A percentile compares a stretch with the other conserved stretches of the same genome.
Conservation (phyloP, 495 filamentous ascomycete species). For the Aspergillus haitiensis region DNA sequence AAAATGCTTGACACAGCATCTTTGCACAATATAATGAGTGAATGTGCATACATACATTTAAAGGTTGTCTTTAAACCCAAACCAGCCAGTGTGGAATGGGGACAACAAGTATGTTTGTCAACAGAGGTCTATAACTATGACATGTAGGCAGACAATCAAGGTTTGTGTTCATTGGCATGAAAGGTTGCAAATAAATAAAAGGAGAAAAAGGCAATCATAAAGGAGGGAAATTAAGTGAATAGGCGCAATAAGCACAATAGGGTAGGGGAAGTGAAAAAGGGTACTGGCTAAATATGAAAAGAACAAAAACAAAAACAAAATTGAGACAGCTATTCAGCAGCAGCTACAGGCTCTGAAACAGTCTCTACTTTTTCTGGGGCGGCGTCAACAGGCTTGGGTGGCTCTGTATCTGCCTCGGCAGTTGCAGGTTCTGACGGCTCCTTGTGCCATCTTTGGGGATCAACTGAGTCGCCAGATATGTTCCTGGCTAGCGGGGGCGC, state of each 20-base stretch:
- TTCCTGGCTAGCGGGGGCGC: slow-evolving; percentile 51
- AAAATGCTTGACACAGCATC: too few relatives aligned
- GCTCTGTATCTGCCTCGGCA: slow-evolving; percentile 9
- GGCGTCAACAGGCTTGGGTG: slow-evolving; percentile 12
- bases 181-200: background rate
- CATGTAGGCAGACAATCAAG: slow-evolving; percentile 9
- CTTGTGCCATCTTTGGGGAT: slow-evolving; percentile 24
- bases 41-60: slow-evolving; percentile 5
- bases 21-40: background rate
- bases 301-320: slow-evolving; percentile 1
- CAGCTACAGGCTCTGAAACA: slow-evolving; percentile 29
- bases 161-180: slow-evolving; percentile 3
- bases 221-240: background rate
- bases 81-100: background rate
- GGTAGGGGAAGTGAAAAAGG: background rate
- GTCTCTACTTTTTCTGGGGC: slow-evolving; percentile 25
- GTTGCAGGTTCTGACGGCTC: slow-evolving; percentile 15
- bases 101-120: background rate
- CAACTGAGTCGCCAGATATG: slow-evolving; percentile 55
- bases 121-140: slow-evolving; percentile 8
- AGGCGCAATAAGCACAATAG: background rate
- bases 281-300: background rate
- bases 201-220: background rate
- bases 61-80: background rate
- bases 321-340: slow-evolving; percentile 26